Conservation (phyloP, 2,329 filamentous ascomycete genomes). For the Trichoderma endophyticum region DNA sequence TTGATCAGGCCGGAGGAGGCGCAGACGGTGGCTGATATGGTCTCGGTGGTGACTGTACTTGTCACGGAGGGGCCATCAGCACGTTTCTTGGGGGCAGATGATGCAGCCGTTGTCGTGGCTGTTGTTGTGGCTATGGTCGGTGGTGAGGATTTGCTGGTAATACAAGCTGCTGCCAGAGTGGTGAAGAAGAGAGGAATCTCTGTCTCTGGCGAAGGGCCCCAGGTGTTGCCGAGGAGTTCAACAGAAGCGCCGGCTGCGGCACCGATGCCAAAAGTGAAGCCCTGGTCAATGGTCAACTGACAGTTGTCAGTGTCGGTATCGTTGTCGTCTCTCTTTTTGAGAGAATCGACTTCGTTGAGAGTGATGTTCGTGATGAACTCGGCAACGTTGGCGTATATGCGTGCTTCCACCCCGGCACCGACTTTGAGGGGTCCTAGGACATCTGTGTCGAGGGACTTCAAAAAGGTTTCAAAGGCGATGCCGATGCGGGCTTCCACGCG, state of each 20-base stretch:
- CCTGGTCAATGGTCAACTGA: constrained; percentile 44
- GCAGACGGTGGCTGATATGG: constrained; percentile 46
- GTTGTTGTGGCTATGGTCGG: constrained; percentile 21
- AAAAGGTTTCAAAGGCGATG: constrained; percentile 26
- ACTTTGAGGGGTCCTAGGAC: constrained; percentile 31
- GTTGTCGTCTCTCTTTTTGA: constrained; percentile 22
- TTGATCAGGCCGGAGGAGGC: constrained; percentile 40
- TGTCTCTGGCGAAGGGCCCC: constrained; percentile 47
- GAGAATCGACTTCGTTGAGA: constrained; percentile 25
- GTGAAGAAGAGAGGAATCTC: constrained; percentile 53
- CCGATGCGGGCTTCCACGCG: constrained; percentile 47
- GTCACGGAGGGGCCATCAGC: constrained; percentile 36
- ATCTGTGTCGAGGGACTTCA: constrained; percentile 12
- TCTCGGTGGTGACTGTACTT: constrained; percentile 40
- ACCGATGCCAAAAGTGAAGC: constrained; percentile 51
- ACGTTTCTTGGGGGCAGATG: constrained; percentile 17
- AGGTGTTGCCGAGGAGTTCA: constrained; percentile 41
- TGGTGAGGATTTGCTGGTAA: constrained; percentile 14
- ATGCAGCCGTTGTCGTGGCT: constrained; percentile 19
- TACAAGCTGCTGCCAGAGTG: constrained; percentile 44
- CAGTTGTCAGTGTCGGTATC: constrained; percentile 36
- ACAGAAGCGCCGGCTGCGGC: constrained; percentile 53
- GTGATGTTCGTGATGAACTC: constrained; percentile 54
- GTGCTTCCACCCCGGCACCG: constrained; percentile 43
- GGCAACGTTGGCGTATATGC: constrained; percentile 51